These are phyloP conservation scores for Lathyrus oleraceus DNA, from an alignment of 306 rosid species.

Conservation along the genomic window DNA sequence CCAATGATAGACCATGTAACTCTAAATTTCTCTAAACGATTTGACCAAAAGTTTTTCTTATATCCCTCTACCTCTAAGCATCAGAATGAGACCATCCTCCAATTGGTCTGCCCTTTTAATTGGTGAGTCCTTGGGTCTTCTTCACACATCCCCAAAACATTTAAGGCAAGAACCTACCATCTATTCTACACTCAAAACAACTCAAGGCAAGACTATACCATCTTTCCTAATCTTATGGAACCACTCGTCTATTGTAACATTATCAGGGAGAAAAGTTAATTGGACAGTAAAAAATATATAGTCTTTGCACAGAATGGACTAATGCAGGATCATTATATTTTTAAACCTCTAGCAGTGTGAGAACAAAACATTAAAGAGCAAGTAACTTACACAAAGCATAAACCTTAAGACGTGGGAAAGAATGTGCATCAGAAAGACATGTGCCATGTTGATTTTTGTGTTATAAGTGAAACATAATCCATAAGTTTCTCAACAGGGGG, in stretches of 20 bases:
- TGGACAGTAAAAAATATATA: not conserved
- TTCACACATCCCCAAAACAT: not conserved
- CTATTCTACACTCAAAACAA: not conserved
- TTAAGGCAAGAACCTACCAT: not conserved
- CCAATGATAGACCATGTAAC: constrained; percentile 15
- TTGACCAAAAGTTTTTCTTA: not conserved
- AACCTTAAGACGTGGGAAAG: constrained; percentile 8
- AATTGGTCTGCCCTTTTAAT: not conserved
- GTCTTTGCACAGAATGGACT: not conserved
- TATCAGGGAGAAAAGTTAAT: not conserved
- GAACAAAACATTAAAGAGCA: not conserved
- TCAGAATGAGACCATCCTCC: constrained; percentile 4
- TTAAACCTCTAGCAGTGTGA: constrained; percentile 5
- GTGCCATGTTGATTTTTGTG: constrained; percentile 11
- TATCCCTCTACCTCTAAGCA: not conserved
- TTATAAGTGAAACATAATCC: not conserved
- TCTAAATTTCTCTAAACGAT: not conserved
- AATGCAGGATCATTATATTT: not conserved
- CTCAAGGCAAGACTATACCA: not conserved
- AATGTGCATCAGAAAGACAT: not conserved
- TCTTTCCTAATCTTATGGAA: not conserved
- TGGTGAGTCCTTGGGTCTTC: not conserved
- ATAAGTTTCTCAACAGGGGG: constrained; percentile 1
- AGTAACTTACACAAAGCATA: constrained; percentile 3
- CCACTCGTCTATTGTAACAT: not conserved